Evolutionary conservation across 83 land plant species (phyloP), one percentile per base, ranked within the genome.

Genomic region (Picea abies): DNA sequence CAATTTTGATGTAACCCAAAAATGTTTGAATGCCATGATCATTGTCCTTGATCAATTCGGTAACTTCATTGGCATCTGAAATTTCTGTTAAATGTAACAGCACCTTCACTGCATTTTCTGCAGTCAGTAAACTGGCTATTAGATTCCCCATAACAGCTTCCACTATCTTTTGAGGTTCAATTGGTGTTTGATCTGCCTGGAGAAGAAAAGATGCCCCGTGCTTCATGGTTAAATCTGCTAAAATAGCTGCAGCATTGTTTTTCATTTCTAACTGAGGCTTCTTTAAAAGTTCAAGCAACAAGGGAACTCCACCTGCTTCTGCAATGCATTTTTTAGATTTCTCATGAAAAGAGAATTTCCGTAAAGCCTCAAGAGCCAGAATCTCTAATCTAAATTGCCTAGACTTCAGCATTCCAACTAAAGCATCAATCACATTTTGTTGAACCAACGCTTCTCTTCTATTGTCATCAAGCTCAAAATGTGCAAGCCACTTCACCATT

Each of bases 351-450:
- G 84, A 82, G 44, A 82, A 80, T 44, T 79, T 79, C 25, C 81
- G 58, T 29, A 82, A 78, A n/a, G 84, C 84, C 82, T 82, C 44
- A 23, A 82, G 76, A 56, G 83, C 63, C 25, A 66, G 84, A 79
- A 1, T 25, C 76, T 79, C 79, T 29, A 62, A 60, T 60, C 79
- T 80, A n/a, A 79, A 61, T 1, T 80, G 16, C 11, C 64, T 64
- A 56, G 64, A 78, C 39, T 77, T 77, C 35, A 76, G 78, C 84
- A 82, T 82, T 20, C 41, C 47, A 14, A 82, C 63, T 19, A 82
- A 80, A 79, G 84, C 23, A 60, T 60, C 49, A 47, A 82, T 82
- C 37, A 77, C 82, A 19, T 82, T 80, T 61, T 80, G 78, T 52
- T 76, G 78, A 52, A 52, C 81, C 26, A 82, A 35, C 60, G 79